phyloP scores from a whole-genome alignment of 169 alveolate species.

The Plasmodium fragile region DNA sequence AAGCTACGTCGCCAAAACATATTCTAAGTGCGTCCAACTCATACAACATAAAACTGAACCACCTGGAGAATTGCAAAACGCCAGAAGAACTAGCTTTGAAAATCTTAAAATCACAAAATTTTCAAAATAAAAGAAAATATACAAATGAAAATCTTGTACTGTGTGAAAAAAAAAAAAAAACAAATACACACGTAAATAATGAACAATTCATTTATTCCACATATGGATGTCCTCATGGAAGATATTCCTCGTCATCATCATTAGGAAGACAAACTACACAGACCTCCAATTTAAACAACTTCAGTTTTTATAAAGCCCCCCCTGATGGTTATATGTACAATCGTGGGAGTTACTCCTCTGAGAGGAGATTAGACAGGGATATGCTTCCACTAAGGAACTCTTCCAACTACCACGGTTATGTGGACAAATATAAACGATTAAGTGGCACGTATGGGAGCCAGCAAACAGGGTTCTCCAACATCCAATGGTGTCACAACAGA shows the following conservation, averaged over 20 bases:
- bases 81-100: constrained; percentile 71
- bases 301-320: background rate
- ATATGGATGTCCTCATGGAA: background rate
- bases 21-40: constrained; percentile 9
- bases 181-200: background rate
- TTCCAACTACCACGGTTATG: background rate
- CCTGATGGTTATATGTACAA: background rate
- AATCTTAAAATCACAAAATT: constrained; percentile 53
- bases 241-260: background rate
- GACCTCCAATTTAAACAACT: background rate
- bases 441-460: background rate
- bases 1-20: background rate
- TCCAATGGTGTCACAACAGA: background rate
- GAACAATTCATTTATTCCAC: background rate
- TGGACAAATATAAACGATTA: background rate
- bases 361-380: background rate
- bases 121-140: constrained; percentile 69
- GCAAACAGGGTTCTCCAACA: background rate
- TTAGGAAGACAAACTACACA: background rate
- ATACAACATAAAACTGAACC: constrained; percentile 26
- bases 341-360: background rate
- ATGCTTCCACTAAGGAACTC: background rate
- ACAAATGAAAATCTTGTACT: constrained; percentile 18
- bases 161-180: constrained; percentile 35
- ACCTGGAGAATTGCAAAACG: constrained; percentile 25